Percentiles rank a stretch among this genome's conserved stretches.
phyloP scores from a whole-genome alignment of 495 filamentous ascomycete genomes.

The Mytilinidion resinicola region DNA sequence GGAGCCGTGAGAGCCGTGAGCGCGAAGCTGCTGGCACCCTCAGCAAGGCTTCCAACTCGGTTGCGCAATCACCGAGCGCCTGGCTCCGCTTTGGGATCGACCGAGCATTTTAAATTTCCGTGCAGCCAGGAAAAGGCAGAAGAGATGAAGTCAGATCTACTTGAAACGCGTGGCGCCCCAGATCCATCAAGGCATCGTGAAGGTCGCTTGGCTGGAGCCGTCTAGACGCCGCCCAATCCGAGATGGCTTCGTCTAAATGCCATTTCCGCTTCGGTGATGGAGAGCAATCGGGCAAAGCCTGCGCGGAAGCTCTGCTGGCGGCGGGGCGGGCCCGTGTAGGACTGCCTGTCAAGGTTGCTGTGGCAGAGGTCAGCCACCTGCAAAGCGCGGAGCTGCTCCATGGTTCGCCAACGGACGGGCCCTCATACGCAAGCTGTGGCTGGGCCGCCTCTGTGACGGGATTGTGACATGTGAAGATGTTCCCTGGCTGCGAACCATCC shows the following conservation, averaged over 20 bases:
- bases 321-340: too few species aligned
- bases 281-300: too few species aligned
- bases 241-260: background rate
- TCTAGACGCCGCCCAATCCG: background rate
- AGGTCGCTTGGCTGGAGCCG: background rate
- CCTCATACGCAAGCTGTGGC: too few species aligned
- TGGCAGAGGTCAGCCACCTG: too few species aligned
- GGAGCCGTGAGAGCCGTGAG: slow-evolving; percentile 13
- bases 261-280: background rate
- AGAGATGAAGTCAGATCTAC: slow-evolving; percentile 12
- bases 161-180: slow-evolving; percentile 27
- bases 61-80: slow-evolving; percentile 33
- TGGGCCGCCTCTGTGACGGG: too few species aligned
- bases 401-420: too few species aligned
- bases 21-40: background rate
- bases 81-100: slow-evolving; percentile 25
- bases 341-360: too few species aligned
- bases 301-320: too few species aligned
- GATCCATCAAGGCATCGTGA: slow-evolving; percentile 15
- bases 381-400: too few species aligned
- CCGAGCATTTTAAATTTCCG: slow-evolving; percentile 28
- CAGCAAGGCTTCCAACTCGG: slow-evolving; percentile 20
- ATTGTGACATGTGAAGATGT: too few species aligned
- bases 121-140: background rate
- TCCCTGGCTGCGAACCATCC: too few species aligned